phyloP scores from a whole-genome alignment of 345 rosid species.

The Microcos paniculata region DNA sequence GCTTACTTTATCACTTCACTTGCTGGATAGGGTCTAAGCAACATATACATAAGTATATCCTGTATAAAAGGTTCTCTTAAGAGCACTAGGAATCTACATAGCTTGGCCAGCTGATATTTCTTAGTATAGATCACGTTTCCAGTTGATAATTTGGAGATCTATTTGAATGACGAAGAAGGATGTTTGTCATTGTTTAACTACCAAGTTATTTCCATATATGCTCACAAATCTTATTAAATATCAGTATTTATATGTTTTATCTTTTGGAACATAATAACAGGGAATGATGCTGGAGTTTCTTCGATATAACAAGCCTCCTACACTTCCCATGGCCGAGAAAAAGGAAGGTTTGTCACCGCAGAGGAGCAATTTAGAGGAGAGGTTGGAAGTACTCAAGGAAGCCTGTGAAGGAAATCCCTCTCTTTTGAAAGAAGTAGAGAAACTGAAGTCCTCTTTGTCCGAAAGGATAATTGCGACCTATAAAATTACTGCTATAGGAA shows the following conservation, averaged over 20 bases:
- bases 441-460: constrained; percentile 31
- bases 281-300: constrained; percentile 70
- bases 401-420: constrained; percentile 66
- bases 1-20: background rate
- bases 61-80: too few species aligned
- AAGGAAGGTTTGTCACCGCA: constrained; percentile 22
- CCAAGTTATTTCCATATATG: background rate
- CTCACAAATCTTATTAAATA: background rate
- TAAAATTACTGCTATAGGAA: background rate
- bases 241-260: background rate
- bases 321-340: constrained; percentile 17
- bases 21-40: too few species aligned
- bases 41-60: too few species aligned
- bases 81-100: too few species aligned
- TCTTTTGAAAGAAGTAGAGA: constrained; percentile 56
- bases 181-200: background rate
- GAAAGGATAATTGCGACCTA: background rate
- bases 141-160: too few species aligned
- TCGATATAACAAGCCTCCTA: constrained; percentile 28
- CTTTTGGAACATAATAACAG: constrained; percentile 34
- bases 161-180: background rate
- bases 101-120: background rate
- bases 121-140: background rate
- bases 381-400: constrained; percentile 48
- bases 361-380: constrained; percentile 22